Base-by-base conservation (phyloP, 768 basidiomycete genomes). In the Russula abietina region DNA sequence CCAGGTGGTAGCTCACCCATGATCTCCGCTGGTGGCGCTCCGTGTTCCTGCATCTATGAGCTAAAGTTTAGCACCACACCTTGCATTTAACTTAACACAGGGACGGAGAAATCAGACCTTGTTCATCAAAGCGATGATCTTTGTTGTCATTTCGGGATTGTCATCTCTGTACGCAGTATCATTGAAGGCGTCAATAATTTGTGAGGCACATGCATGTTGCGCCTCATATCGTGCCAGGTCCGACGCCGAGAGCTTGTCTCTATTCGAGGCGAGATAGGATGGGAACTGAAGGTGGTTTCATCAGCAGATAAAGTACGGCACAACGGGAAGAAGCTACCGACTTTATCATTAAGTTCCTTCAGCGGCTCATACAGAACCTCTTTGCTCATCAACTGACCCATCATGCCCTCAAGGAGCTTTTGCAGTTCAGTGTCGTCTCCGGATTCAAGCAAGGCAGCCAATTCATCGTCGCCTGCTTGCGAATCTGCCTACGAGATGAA, bases 311-410 rank as follows among this genome's bases (percentile, higher is more conserved):
- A 38, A 16, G 45, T 6, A 39, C 14, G 46, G 22, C n/a, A 38
- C 30, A n/a, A 43, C 2, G 60, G 46, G 56, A 61, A 24, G 14
- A 16, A 58, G 51, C 19, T 52, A 67, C 79, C 36, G 64, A 88
- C 90, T 71, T 87, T 87, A 17, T 86, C 83, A 17, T 79, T 74
- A 24, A 96, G 74, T 70, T 96, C 93, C 67, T 89, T 90, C 61
- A 95, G 71, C 0, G 93, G 93, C 50, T 93, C 91, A 67, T 93
- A 88, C n/a, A 95, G 74, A 3, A 93, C 77, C 0, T 91, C 89
- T 69, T 91, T 89, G 75, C 81, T 83, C 85, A 92, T 86, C 28
- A 93, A 77, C 72, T 87, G 83, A 24, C 80, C 75, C 89, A 93
- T 91, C 83, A 95, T 88, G 28, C 72, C 81, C 71, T 94, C 91